A percentile compares a stretch with the other conserved stretches of the same genome.
Conservation (phyloP, 768 basidiomycete species). For the Cystobasidium onofrii region DNA sequence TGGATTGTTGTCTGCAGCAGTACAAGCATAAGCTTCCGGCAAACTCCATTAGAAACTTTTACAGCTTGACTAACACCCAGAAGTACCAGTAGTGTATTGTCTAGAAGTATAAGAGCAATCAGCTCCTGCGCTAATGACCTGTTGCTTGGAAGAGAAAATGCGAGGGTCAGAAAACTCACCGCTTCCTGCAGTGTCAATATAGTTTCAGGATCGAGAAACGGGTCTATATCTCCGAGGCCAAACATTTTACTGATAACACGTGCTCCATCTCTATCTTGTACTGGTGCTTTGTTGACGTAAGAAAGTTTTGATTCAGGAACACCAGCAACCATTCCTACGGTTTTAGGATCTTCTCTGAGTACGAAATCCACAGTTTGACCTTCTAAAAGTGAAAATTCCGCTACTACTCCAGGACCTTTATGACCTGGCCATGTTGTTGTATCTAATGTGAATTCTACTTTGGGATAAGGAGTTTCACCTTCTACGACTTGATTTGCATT, state of each 20-base stretch:
- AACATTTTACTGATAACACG: conserved; percentile 3
- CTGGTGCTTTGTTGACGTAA: conserved; percentile 20
- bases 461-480: conserved; percentile 31
- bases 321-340: conserved; percentile 12
- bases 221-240: not conserved
- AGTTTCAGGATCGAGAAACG: conserved; percentile 49
- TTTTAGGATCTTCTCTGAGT: conserved; percentile 55
- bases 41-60: conserved; percentile 44
- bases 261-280: conserved; percentile 18
- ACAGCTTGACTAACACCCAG: conserved; percentile 53
- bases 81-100: conserved; percentile 31
- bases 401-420: conserved; percentile 59
- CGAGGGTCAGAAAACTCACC: too few relatives aligned
- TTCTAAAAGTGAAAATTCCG: conserved; percentile 61
- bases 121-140: too few relatives aligned
- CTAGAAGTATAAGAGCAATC: not conserved
- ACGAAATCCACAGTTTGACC: conserved; percentile 88
- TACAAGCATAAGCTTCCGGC: conserved; percentile 57
- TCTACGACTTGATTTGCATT: conserved; percentile 36
- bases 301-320: not conserved
- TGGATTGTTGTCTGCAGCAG: conserved; percentile 73
- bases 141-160: too few relatives aligned
- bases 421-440: conserved; percentile 60
- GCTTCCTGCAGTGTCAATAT: conserved; percentile 37
- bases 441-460: conserved; percentile 54